Conservation (phyloP, 441 rosid genomes). For the Cnidoscolus chayamansa region DNA sequence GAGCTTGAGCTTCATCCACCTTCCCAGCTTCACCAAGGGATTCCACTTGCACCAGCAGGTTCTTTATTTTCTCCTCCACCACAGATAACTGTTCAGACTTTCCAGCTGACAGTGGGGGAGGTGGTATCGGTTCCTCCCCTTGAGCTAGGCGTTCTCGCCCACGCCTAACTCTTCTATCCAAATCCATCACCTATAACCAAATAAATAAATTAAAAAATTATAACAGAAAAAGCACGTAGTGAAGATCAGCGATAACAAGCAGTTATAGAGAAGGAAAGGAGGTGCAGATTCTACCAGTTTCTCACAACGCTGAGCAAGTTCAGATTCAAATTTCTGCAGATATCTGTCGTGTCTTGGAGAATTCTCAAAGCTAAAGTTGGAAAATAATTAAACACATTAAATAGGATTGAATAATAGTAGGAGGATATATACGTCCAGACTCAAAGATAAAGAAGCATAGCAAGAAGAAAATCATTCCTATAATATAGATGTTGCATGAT, state of each 20-base stretch:
- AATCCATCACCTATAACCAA: slow-evolving; percentile 69
- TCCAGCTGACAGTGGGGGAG: slow-evolving; percentile 67
- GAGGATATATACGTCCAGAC: not conserved
- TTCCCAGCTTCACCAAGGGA: slow-evolving; percentile 95
- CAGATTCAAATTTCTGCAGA: slow-evolving; percentile 83
- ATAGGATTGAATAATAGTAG: not conserved
- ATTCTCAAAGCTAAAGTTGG: slow-evolving; percentile 68
- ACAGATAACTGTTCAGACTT: slow-evolving; percentile 79
- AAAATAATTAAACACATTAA: slow-evolving; percentile 24
- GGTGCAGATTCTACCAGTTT: slow-evolving; percentile 57
- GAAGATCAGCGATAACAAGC: slow-evolving; percentile 2
- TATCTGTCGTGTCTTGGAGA: slow-evolving; percentile 75
- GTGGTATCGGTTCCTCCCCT: slow-evolving; percentile 74
- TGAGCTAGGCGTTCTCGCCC: slow-evolving; percentile 93
- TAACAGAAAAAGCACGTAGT: not conserved
- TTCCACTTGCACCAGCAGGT: slow-evolving; percentile 91
- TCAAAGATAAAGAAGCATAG: not conserved
- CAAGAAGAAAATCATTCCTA: not conserved
- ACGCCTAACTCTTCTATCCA: slow-evolving; percentile 93
- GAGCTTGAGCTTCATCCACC: slow-evolving; percentile 98
- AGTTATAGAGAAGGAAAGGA: not conserved
- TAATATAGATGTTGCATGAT: not conserved
- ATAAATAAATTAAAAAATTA: not conserved
- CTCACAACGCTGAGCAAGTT: slow-evolving; percentile 90
- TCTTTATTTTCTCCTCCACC: slow-evolving; percentile 87